phyloP scores from a whole-genome alignment of 345 rosid species.

The Trapa incisa region DNA sequence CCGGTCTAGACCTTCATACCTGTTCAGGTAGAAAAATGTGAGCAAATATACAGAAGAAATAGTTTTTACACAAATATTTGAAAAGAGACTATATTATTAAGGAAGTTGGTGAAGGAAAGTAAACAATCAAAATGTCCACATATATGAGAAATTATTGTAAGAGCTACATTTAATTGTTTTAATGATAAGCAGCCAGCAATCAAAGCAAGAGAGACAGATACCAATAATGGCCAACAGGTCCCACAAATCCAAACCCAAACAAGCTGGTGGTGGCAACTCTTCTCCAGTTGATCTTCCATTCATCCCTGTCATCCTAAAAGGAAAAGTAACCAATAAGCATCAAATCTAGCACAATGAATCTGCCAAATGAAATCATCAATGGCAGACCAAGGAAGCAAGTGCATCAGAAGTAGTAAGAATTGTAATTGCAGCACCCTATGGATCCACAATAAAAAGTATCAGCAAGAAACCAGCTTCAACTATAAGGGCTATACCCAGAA shows the following conservation, averaged over 20 bases:
- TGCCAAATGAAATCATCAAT: background rate
- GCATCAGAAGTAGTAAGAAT: background rate
- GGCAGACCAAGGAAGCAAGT: background rate
- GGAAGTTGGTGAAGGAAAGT: background rate
- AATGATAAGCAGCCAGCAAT: background rate
- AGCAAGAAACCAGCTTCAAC: background rate
- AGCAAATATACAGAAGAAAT: background rate
- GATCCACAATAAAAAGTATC: no score
- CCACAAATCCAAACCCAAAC: constrained; percentile 77
- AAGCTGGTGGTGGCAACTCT: constrained; percentile 62
- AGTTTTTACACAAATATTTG: no score
- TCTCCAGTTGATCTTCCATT: constrained; percentile 57
- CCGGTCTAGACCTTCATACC: constrained; percentile 80
- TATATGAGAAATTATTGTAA: background rate
- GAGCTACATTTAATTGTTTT: background rate
- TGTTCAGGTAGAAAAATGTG: constrained; percentile 8
- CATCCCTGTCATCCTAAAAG: constrained; percentile 40
- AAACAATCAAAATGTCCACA: background rate
- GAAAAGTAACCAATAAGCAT: background rate
- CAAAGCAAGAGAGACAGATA: constrained; percentile 7
- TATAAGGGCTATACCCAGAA: background rate
- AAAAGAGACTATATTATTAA: background rate
- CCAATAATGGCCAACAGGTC: constrained; percentile 90
- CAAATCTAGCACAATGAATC: no score
- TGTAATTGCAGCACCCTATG: background rate